Percentiles rank a stretch among this genome's conserved stretches.
Conservation (phyloP, 2,329 filamentous ascomycete species). For the Biscogniauxia marginata region DNA sequence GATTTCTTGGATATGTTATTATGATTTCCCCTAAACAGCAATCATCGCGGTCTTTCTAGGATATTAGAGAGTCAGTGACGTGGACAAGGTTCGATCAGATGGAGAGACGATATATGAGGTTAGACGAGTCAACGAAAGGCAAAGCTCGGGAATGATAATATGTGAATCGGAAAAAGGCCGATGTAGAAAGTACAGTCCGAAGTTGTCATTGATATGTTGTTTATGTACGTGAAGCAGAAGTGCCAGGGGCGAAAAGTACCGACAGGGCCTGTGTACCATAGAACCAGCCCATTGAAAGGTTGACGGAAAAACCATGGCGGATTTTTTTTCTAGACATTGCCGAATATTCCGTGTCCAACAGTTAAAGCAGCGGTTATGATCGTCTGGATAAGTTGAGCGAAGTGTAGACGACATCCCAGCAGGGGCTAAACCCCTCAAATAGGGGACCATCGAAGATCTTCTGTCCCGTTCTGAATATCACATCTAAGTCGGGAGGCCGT, state of each 20-base stretch:
- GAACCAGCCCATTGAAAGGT: background rate
- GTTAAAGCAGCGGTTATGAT: background rate
- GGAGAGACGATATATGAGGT: background rate
- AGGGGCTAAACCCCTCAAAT: background rate
- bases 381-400: background rate
- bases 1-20: background rate
- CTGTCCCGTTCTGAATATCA: background rate
- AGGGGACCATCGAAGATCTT: background rate
- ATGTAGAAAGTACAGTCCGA: background rate
- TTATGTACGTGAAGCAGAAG: background rate
- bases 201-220: background rate
- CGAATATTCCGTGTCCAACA: background rate
- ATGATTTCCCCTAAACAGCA: background rate
- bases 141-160: background rate
- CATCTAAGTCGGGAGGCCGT: background rate
- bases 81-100: background rate
- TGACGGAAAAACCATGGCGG: background rate
- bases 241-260: background rate
- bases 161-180: background rate
- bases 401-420: background rate
- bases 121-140: background rate
- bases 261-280: background rate
- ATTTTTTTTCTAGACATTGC: background rate
- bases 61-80: background rate
- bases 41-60: background rate